These are phyloP conservation scores for Bigelowiella natans DNA, from an alignment of 78 protist genomes.

Conservation along the genomic window DNA sequence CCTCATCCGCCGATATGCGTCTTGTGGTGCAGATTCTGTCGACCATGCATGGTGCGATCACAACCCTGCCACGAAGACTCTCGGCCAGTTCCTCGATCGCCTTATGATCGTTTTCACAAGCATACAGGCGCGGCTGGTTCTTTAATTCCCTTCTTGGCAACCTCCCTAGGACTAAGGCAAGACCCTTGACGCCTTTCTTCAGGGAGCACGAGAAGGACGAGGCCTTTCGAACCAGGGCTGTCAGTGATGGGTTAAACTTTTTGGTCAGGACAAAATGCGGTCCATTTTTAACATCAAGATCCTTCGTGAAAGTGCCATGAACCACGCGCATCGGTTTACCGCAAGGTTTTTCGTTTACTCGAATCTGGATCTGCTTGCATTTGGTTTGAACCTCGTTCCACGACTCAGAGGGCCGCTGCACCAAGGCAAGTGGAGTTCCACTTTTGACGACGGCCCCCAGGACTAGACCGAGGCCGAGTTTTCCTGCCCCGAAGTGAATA, in stretches of 20 bases:
- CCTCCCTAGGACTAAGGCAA: not conserved
- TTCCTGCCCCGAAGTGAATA: slow-evolving; percentile 3
- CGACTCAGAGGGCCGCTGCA: slow-evolving; percentile 1
- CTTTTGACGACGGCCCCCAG: not conserved
- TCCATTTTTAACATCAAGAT: not conserved
- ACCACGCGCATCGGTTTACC: not conserved
- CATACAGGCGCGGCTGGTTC: not conserved
- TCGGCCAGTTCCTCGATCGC: not conserved
- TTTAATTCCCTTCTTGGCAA: not conserved
- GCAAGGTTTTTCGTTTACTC: not conserved
- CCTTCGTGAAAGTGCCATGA: not conserved
- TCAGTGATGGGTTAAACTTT: not conserved
- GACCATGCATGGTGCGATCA: not conserved
- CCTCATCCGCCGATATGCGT: not conserved
- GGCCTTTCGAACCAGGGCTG: not conserved
- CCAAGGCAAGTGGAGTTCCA: not conserved
- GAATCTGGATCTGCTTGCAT: not conserved
- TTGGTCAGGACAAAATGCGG: not conserved
- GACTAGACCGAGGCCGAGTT: slow-evolving; percentile 5
- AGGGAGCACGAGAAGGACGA: slow-evolving; percentile 1
- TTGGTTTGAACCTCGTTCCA: not conserved
- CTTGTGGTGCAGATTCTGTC: not conserved
- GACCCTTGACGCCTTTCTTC: not conserved
- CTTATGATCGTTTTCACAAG: not conserved
- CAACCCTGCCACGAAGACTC: not conserved